Conservation (phyloP, 2,329 filamentous ascomycete genomes). For the Aspergillus pseudotamarii region DNA sequence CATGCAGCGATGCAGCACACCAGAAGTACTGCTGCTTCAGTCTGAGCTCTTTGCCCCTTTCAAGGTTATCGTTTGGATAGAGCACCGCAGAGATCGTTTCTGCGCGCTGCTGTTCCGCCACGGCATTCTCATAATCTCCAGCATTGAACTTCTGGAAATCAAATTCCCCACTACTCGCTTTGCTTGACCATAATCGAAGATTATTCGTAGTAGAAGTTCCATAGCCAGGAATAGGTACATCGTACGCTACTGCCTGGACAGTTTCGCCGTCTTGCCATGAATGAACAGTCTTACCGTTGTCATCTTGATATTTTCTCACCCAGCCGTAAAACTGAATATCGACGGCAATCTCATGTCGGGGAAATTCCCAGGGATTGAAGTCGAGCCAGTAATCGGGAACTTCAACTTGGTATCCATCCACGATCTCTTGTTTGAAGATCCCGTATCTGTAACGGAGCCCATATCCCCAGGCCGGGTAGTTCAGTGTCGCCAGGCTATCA, state of each 20-base stretch:
- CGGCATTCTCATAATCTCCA: constrained; percentile 95
- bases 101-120: constrained; percentile 97
- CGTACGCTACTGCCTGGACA: constrained; percentile 89
- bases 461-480: constrained; percentile 97
- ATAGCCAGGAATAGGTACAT: constrained; percentile 90
- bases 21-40: constrained; percentile 99
- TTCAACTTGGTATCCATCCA: constrained; percentile 96
- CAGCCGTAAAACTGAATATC: constrained; percentile 96
- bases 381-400: constrained; percentile 99
- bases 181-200: constrained; percentile 94
- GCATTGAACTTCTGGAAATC: constrained; percentile 99
- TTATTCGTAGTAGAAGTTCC: constrained; percentile 93
- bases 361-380: constrained; percentile 99
- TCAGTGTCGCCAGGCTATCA: constrained; percentile 90
- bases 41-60: constrained; percentile 93
- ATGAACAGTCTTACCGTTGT: constrained; percentile 72
- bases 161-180: constrained; percentile 94
- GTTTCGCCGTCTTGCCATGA: constrained; percentile 93
- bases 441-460: constrained; percentile 93
- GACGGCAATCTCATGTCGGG: constrained; percentile 90
- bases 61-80: constrained; percentile 97
- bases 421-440: constrained; percentile 99
- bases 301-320: constrained; percentile 73
- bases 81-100: constrained; percentile 97
- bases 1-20: constrained; percentile 94